These are phyloP conservation scores for Gracilaria domingensis DNA, from an alignment of 23 red algal species.

Conservation along the genomic window DNA sequence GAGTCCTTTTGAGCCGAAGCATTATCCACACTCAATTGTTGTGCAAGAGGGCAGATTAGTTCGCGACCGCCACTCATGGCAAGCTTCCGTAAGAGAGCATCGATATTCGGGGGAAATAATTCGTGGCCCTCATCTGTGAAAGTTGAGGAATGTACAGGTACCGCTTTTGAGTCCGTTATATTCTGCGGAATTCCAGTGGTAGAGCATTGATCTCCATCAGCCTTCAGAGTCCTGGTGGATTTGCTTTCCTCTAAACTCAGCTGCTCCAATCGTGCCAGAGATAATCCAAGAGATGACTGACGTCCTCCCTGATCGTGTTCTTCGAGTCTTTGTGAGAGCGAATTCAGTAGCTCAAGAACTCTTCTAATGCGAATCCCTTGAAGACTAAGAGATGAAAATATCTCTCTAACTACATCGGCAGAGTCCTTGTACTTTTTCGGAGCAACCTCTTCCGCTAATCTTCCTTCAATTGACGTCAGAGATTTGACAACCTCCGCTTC, in stretches of 20 bases:
- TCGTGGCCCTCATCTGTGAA: constrained; percentile 18
- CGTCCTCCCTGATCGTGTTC: constrained; percentile 43
- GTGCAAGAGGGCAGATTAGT: not conserved
- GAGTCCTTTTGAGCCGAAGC: not conserved
- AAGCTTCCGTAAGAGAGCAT: constrained; percentile 37
- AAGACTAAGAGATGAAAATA: constrained; percentile 62
- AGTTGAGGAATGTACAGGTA: not conserved
- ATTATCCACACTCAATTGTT: not conserved
- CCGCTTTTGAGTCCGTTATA: not conserved
- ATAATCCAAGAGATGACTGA: constrained; percentile 47
- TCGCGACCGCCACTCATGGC: constrained; percentile 67
- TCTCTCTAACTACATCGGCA: constrained; percentile 34
- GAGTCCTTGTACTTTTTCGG: not conserved
- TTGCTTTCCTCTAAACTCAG: constrained; percentile 21
- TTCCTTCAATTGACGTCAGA: constrained; percentile 11
- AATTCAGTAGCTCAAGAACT: constrained; percentile 37
- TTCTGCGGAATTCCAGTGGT: not conserved
- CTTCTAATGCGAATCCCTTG: constrained; percentile 60
- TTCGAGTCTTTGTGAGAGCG: constrained; percentile 44
- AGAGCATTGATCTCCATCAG: not conserved
- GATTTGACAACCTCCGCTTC: constrained; percentile 55
- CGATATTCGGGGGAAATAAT: constrained; percentile 28
- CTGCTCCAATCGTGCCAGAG: constrained; percentile 68
- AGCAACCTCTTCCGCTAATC: constrained; percentile 3
- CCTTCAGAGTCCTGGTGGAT: not conserved